Base-by-base conservation (phyloP, 441 rosid species). In the Flueggea neowawraea region DNA sequence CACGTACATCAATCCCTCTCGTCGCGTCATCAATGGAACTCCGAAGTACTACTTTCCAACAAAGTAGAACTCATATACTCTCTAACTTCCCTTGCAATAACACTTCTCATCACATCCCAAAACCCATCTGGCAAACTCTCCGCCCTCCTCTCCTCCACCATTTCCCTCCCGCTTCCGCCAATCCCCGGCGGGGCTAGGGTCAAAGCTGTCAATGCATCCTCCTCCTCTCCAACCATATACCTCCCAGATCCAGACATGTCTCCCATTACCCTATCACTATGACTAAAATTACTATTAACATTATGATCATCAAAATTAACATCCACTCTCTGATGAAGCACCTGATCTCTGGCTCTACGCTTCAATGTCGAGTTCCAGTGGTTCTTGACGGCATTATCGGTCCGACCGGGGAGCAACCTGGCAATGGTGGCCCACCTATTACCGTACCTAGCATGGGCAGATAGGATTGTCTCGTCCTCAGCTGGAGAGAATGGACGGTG, bases 401-500 rank as follows among this genome's bases (percentile, higher is more conserved):
- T 87, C 61, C 90, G 73, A 15, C 93, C 93, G 0, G 89, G 88
- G 41, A 86, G 84, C 66, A 84, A 54, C 31, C 84, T 70, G 10
- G 93, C 90, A 64, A 87, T 87, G 69, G 93, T 79, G 47, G 93
- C 93, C 93, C 90, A 87, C 11, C 90, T 81, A 73, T 87, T 87
- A n/a, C 93, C 93, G 66, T 68, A 79, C 52, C 71, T 72, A 15
- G 86, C 88, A 59, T 87, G 93, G 17, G 90, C 89, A 4, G 78
- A 83, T 67, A 86, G 73, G 73, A 86, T 86, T 52, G 84, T 71
- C 15, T 82, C 84, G 54, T 86, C 93, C 66, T 86, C 93, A 0
- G 60, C 78, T 0, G 78, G 68, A 16, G 93, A 80, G 60, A 86
- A 86, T 0, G 93, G 84, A 17, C 88, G 87, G 79, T 86, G 93